phyloP scores from a whole-genome alignment of 495 filamentous ascomycete species.

The Penicillium pancosmium region DNA sequence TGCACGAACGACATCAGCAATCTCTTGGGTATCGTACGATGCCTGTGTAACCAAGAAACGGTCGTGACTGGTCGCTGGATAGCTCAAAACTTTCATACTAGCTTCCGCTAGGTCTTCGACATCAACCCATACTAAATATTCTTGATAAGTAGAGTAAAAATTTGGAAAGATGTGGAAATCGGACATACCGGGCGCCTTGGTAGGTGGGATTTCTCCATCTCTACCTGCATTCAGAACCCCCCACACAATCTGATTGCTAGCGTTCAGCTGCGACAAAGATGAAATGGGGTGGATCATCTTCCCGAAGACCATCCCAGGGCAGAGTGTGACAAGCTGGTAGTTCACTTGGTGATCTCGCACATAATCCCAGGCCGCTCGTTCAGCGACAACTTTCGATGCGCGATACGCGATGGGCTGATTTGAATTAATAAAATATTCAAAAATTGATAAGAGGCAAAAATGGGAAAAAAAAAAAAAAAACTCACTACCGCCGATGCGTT shows the following conservation, averaged over 20 bases:
- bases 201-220: slow-evolving; percentile 20
- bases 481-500: slow-evolving; percentile 29
- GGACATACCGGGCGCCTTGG: slow-evolving; percentile 28
- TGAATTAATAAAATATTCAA: not conserved
- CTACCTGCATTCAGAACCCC: slow-evolving; percentile 25
- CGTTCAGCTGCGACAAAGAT: slow-evolving; percentile 26
- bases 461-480: slow-evolving; percentile 2
- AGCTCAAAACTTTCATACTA: slow-evolving; percentile 32
- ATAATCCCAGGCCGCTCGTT: slow-evolving; percentile 37
- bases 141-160: not conserved
- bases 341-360: slow-evolving; percentile 25
- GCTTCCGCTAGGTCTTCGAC: slow-evolving; percentile 40
- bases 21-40: slow-evolving; percentile 35
- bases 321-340: slow-evolving; percentile 28
- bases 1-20: slow-evolving; percentile 34
- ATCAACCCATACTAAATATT: slow-evolving; percentile 30
- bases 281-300: slow-evolving; percentile 33
- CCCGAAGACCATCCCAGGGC: slow-evolving; percentile 35
- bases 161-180: too few species aligned
- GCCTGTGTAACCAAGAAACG: slow-evolving; percentile 36
- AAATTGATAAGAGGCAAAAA: too few species aligned
- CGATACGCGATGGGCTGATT: slow-evolving; percentile 35
- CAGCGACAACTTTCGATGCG: slow-evolving; percentile 39
- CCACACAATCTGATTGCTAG: slow-evolving; percentile 36
- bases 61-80: slow-evolving; percentile 30